Percentiles rank a stretch among this genome's conserved stretches.
Evolutionary conservation across 495 filamentous ascomycete genomes (phyloP).

Genomic region (Podospora pseudocomata): DNA sequence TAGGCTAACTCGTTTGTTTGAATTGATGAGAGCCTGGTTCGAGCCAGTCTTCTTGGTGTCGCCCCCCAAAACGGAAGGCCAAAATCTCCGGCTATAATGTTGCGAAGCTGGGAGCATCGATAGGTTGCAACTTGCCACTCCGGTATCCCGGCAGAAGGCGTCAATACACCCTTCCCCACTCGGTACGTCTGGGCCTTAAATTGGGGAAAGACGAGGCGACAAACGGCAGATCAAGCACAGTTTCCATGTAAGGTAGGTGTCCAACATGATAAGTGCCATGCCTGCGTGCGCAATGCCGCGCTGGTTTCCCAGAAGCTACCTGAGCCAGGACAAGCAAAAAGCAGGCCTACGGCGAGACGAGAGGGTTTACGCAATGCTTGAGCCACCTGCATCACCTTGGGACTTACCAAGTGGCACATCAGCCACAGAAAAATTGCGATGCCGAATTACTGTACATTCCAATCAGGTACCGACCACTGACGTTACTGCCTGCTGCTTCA

Average conservation of each 20-base stretch:
- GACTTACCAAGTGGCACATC: too few relatives aligned
- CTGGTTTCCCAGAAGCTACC: background rate
- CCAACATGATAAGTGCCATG: background rate
- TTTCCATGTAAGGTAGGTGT: background rate
- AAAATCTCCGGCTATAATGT: background rate
- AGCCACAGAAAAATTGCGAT: too few relatives aligned
- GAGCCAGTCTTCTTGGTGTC: too few relatives aligned
- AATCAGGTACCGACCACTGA: too few relatives aligned
- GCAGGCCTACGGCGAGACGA: background rate
- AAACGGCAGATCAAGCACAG: background rate
- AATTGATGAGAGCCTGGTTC: background rate
- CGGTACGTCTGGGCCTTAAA: background rate
- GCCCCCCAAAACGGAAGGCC: background rate
- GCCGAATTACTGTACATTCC: too few relatives aligned
- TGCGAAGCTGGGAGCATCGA: background rate
- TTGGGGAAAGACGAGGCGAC: background rate
- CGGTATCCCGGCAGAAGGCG: background rate
- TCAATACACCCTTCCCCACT: slow-evolving; percentile 3
- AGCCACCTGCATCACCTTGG: too few relatives aligned
- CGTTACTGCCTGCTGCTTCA: too few relatives aligned
- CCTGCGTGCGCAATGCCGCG: too few relatives aligned
- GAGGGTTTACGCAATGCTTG: background rate
- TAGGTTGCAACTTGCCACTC: background rate
- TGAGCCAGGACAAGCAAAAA: background rate
- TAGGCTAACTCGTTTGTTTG: background rate